These are phyloP conservation scores for Lactarius pseudohatsudake DNA, from an alignment of 768 basidiomycete genomes.

Conservation along the genomic window DNA sequence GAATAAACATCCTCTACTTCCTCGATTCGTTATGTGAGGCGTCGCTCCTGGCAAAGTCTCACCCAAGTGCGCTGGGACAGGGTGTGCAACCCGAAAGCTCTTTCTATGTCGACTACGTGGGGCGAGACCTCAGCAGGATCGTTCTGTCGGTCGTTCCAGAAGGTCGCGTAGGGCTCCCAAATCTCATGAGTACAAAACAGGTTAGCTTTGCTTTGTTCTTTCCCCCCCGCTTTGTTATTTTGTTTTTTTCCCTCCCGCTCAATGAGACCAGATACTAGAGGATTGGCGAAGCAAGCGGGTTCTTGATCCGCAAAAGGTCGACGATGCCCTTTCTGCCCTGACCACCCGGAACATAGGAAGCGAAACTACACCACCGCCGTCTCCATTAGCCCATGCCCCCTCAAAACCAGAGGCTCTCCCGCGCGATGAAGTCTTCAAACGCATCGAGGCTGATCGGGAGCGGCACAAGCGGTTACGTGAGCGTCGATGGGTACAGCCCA, in stretches of 20 bases:
- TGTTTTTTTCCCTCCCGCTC: neutral
- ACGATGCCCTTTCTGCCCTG: conserved; percentile 61
- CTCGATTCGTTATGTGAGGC: conserved; percentile 86
- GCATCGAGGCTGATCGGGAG: conserved; percentile 91
- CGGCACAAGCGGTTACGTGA: conserved; percentile 90
- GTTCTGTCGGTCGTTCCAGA: conserved; percentile 86
- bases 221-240: neutral
- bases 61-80: conserved; percentile 44
- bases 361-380: conserved; percentile 29
- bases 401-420: conserved; percentile 31
- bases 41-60: conserved; percentile 65
- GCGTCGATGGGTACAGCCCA: conserved; percentile 86
- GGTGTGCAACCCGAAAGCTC: conserved; percentile 41
- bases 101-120: conserved; percentile 75
- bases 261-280: conserved; percentile 69
- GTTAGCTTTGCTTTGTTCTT: conserved; percentile 41
- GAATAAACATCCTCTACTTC: conserved; percentile 93
- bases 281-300: conserved; percentile 86
- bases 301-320: conserved; percentile 74
- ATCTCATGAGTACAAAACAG: conserved; percentile 85
- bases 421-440: conserved; percentile 71
- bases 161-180: conserved; percentile 83
- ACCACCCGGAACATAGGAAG: conserved; percentile 44
- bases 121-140: conserved; percentile 74
- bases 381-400: conserved; percentile 26